Evolutionary conservation across 305 asterid species (phyloP).

Genomic region (Fraxinus velutina): DNA sequence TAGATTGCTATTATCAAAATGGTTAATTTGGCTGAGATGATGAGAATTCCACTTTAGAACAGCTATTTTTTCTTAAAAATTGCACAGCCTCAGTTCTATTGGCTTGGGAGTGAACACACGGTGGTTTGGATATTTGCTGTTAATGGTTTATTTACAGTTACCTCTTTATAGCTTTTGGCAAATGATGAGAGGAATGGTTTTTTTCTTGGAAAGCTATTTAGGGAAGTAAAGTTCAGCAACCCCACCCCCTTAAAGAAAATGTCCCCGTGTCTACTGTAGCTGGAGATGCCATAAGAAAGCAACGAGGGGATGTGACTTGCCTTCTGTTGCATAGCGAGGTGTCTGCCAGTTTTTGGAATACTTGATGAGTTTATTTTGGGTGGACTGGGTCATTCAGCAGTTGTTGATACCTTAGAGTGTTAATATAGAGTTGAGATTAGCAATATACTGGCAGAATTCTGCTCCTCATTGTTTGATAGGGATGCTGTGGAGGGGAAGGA

Average conservation of each 20-base stretch:
- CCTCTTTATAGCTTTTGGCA: not conserved
- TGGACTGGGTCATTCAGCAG: not conserved
- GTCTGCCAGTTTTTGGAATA: not conserved
- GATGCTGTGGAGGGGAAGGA: not conserved
- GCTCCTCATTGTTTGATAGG: not conserved
- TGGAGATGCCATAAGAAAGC: not conserved
- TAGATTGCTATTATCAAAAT: not conserved
- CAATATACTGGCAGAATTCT: not conserved
- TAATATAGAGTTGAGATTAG: not conserved
- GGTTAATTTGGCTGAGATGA: not conserved
- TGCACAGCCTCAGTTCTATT: not conserved
- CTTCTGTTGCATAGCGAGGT: not conserved
- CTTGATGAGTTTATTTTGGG: not conserved
- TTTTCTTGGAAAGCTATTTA: not conserved
- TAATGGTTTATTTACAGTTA: not conserved
- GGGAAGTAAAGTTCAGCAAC: not conserved
- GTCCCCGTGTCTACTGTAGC: not conserved
- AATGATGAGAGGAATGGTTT: not conserved
- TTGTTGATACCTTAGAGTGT: not conserved
- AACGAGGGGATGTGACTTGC: not conserved
- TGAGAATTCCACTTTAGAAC: not conserved
- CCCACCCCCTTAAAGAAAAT: not conserved
- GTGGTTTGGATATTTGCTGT: not conserved
- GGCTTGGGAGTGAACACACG: not conserved
- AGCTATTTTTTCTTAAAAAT: not conserved